Evolutionary conservation across 1,284 basidiomycete genomes (phyloP).

Genomic region (Agroathelia rolfsii): DNA sequence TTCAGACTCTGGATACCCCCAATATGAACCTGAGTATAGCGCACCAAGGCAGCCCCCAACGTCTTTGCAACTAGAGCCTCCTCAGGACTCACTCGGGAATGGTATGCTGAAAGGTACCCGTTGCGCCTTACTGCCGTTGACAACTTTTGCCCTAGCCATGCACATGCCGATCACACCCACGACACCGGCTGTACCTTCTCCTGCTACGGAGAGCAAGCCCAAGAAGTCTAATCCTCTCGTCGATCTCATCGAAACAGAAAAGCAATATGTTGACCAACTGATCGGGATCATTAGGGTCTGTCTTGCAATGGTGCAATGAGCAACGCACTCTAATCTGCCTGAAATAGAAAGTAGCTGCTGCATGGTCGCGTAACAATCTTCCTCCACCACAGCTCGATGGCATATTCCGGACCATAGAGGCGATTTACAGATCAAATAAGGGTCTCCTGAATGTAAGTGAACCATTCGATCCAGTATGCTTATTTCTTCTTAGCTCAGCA

Average conservation of each 20-base stretch:
- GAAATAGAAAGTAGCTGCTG: conserved; percentile 83
- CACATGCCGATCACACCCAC: conserved; percentile 26
- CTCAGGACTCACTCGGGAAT: conserved; percentile 20
- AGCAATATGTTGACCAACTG: conserved; percentile 82
- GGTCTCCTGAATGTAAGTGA: conserved; percentile 60
- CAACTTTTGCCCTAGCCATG: no score
- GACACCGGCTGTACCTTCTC: conserved; percentile 17
- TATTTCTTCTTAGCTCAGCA: no score
- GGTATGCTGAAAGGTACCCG: no score
- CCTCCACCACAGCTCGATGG: conserved; percentile 86
- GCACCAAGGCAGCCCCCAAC: no score
- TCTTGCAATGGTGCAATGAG: no score
- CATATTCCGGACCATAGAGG: conserved; percentile 92
- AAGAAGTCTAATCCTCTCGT: conserved; percentile 76
- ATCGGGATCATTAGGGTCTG: conserved; percentile 85
- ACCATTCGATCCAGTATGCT: not conserved
- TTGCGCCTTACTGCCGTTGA: no score
- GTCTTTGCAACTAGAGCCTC: conserved; percentile 12
- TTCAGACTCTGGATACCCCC: no score
- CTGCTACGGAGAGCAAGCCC: conserved; percentile 31
- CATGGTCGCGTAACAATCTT: conserved; percentile 92
- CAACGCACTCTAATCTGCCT: conserved; percentile 8
- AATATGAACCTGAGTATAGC: no score
- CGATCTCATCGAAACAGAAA: conserved; percentile 93
- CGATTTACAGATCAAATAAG: conserved; percentile 87